Evolutionary conservation across 1,284 basidiomycete genomes (phyloP).

Genomic region (Malassezia globosa): DNA sequence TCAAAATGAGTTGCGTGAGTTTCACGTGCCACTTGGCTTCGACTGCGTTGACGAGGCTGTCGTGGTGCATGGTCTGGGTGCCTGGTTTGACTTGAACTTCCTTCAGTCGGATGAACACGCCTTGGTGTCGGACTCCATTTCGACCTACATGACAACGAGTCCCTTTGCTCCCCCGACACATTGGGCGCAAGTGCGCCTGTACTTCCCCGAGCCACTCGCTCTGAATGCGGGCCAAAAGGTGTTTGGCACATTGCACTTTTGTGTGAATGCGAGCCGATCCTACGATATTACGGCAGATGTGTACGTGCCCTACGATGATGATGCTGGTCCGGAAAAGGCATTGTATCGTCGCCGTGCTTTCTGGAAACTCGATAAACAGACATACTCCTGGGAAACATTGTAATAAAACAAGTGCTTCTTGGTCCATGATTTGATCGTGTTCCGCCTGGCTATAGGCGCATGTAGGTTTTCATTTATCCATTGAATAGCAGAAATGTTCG

Average conservation of each 20-base stretch:
- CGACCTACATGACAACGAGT: constrained; percentile 30
- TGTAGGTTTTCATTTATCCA: too few relatives aligned
- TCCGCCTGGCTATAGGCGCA: too few relatives aligned
- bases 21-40: constrained; percentile 35
- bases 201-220: constrained; percentile 36
- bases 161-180: constrained; percentile 41
- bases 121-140: constrained; percentile 1
- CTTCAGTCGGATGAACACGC: constrained; percentile 16
- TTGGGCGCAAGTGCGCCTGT: constrained; percentile 43
- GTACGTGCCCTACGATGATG: constrained; percentile 18
- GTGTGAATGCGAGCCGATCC: constrained; percentile 34
- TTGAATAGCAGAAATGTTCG: too few relatives aligned
- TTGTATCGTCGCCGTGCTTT: constrained; percentile 18
- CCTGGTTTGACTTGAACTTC: constrained; percentile 43
- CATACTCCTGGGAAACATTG: constrained; percentile 33
- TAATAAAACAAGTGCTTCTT: too few relatives aligned
- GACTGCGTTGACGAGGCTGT: constrained; percentile 23
- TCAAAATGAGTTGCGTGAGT: constrained; percentile 26
- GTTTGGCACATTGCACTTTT: constrained; percentile 30
- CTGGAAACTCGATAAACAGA: constrained; percentile 40
- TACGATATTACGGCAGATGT: constrained; percentile 31
- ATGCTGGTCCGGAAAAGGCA: constrained; percentile 10
- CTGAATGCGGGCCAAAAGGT: constrained; percentile 37
- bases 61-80: constrained; percentile 35
- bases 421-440: too few relatives aligned